A percentile compares a stretch with the other conserved stretches of the same genome.
These are phyloP conservation scores for Talaromyces rugulosus DNA, from an alignment of 2,329 filamentous ascomycete species.

Conservation along the genomic window DNA sequence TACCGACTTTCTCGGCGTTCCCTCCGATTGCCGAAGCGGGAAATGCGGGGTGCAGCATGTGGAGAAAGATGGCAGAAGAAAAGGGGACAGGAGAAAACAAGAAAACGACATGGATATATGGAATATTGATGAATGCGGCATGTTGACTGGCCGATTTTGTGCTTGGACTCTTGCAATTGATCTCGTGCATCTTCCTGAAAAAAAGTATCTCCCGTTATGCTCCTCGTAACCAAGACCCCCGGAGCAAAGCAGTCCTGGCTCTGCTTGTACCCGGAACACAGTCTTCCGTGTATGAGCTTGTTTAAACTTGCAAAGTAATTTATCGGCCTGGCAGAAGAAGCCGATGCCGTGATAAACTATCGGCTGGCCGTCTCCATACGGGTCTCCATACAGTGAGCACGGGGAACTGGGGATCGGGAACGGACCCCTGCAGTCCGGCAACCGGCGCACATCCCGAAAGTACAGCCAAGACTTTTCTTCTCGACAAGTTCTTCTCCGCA, in stretches of 20 bases:
- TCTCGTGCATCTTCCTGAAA: neutral
- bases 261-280: neutral
- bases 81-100: neutral
- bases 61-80: neutral
- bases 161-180: neutral
- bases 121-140: neutral
- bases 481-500: neutral
- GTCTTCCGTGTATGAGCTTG: neutral
- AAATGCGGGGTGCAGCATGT: slow-evolving; percentile 2
- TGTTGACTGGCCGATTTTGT: neutral
- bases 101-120: neutral
- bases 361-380: neutral
- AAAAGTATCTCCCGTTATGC: neutral
- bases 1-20: neutral
- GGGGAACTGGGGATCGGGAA: neutral
- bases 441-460: neutral
- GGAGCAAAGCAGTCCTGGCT: neutral
- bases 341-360: neutral
- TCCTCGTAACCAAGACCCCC: neutral
- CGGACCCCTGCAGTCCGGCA: neutral
- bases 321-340: neutral
- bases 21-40: neutral
- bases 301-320: neutral
- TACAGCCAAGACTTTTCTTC: neutral
- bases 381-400: neutral